Percentiles rank a stretch among this genome's conserved stretches.
Evolutionary conservation across 768 basidiomycete genomes (phyloP).

Genomic region (Serendipita sp.): DNA sequence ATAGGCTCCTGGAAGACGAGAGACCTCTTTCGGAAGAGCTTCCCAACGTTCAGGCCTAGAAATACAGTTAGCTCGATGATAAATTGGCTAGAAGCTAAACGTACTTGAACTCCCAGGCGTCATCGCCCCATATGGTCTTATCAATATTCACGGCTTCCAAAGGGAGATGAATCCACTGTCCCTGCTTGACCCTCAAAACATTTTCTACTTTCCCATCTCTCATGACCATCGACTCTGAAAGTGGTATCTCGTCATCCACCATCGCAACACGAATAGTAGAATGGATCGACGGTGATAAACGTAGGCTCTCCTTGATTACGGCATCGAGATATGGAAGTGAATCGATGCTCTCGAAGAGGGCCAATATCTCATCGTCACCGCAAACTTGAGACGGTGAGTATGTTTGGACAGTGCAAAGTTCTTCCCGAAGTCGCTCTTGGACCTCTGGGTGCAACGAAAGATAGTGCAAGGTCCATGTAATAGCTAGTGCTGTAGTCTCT

Average conservation of each 20-base stretch:
- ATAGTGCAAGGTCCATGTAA: slow-evolving; percentile 72
- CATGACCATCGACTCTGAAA: slow-evolving; percentile 40
- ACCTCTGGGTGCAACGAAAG: slow-evolving; percentile 49
- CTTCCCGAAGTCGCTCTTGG: slow-evolving; percentile 55
- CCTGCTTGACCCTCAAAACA: slow-evolving; percentile 34
- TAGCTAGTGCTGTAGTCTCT: slow-evolving; percentile 64
- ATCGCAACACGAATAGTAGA: slow-evolving; percentile 66
- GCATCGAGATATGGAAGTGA: slow-evolving; percentile 58
- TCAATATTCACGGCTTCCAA: slow-evolving; percentile 69
- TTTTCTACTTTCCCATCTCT: slow-evolving; percentile 27
- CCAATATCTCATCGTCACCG: slow-evolving; percentile 39
- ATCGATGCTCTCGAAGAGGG: slow-evolving; percentile 38
- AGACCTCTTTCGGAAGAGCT: slow-evolving; percentile 49
- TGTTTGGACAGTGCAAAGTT: slow-evolving; percentile 27
- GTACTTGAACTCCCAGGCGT: slow-evolving; percentile 70
- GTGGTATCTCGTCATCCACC: slow-evolving; percentile 62
- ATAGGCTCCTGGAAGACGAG: slow-evolving; percentile 53
- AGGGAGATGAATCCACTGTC: slow-evolving; percentile 60
- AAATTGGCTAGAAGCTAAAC: slow-evolving; percentile 13
- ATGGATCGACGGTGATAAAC: slow-evolving; percentile 67
- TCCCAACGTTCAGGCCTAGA: slow-evolving; percentile 70
- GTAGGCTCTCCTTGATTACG: slow-evolving; percentile 55
- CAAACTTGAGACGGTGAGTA: slow-evolving; percentile 13
- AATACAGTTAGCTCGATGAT: slow-evolving; percentile 6
- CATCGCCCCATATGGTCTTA: slow-evolving; percentile 59